A percentile compares a stretch with the other conserved stretches of the same genome.
Conservation (phyloP, 495 filamentous ascomycete genomes). For the Cryomyces minteri region DNA sequence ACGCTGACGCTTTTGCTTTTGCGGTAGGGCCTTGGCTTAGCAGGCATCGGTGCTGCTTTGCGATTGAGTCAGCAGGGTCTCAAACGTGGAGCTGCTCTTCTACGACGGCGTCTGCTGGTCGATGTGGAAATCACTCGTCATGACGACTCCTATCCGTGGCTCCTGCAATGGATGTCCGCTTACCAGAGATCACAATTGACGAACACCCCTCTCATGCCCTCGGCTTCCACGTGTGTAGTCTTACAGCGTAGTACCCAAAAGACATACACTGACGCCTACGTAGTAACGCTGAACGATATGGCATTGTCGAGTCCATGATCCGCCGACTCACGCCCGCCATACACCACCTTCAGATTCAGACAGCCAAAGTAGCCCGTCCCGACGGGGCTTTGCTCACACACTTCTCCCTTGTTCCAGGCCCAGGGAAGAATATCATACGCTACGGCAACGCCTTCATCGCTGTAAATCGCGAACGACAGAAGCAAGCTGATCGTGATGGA, state of each 20-base stretch:
- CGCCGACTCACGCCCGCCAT: constrained; percentile 41
- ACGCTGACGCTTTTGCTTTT: constrained; percentile 1
- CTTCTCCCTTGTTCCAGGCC: constrained; percentile 80
- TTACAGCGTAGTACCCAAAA: not conserved
- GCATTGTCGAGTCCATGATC: constrained; percentile 32
- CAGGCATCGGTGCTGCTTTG: constrained; percentile 60
- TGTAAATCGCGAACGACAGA: constrained; percentile 68
- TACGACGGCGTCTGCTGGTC: constrained; percentile 75
- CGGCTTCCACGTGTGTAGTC: constrained; percentile 16
- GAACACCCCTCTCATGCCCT: not conserved
- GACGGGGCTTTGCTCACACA: constrained; percentile 54
- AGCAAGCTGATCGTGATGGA: constrained; percentile 55
- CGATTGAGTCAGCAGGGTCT: constrained; percentile 57
- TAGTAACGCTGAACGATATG: constrained; percentile 13
- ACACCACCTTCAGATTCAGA: constrained; percentile 52
- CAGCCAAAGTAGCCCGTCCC: constrained; percentile 35
- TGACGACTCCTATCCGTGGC: constrained; percentile 86
- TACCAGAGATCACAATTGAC: constrained; percentile 43
- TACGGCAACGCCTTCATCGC: constrained; percentile 73
- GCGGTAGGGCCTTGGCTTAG: constrained; percentile 61
- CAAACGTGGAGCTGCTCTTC: constrained; percentile 45
- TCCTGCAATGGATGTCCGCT: constrained; percentile 80
- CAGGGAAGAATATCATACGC: constrained; percentile 68
- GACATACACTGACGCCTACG: constrained; percentile 10
- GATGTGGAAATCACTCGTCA: constrained; percentile 88